Conservation (phyloP, 108 stramenopile genomes). For the Pseudonitzschia delicatissima region DNA sequence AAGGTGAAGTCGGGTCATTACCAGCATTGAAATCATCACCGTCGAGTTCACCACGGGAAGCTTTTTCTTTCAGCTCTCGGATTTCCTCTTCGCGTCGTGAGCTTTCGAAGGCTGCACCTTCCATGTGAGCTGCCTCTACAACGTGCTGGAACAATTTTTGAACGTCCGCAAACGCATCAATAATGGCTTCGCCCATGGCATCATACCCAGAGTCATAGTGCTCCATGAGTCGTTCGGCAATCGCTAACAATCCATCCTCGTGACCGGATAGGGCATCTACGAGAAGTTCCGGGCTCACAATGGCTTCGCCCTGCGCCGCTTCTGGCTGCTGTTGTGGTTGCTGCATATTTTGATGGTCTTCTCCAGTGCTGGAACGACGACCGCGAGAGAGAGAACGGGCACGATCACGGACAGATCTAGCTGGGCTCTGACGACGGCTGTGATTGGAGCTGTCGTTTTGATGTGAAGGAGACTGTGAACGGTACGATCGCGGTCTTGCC, state of each 20-base stretch:
- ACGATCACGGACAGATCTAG: background rate
- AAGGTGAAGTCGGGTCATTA: background rate
- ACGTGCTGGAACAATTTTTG: conserved; percentile 87
- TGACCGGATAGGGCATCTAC: conserved; percentile 85
- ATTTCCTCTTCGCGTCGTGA: conserved; percentile 63
- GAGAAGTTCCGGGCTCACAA: conserved; percentile 78
- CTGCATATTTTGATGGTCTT: background rate
- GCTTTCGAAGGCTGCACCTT: conserved; percentile 87
- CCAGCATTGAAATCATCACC: conserved; percentile 3
- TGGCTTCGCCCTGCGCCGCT: conserved; percentile 25
- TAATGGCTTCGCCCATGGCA: conserved; percentile 87
- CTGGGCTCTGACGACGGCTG: conserved; percentile 7
- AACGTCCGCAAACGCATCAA: conserved; percentile 80
- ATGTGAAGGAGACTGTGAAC: background rate
- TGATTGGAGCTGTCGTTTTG: background rate
- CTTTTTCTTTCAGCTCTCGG: conserved; percentile 32
- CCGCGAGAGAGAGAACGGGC: conserved; percentile 10
- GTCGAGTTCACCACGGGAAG: conserved; percentile 12
- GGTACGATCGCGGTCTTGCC: background rate
- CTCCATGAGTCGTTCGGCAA: conserved; percentile 85
- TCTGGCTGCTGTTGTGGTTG: background rate
- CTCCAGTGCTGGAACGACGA: background rate
- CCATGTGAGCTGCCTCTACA: conserved; percentile 88
- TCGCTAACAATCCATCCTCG: conserved; percentile 84
- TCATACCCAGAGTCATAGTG: conserved; percentile 82